A percentile compares a stretch with the other conserved stretches of the same genome.
phyloP scores from a whole-genome alignment of 805 yeast genomes.

The Ogataea chonburiensis region DNA sequence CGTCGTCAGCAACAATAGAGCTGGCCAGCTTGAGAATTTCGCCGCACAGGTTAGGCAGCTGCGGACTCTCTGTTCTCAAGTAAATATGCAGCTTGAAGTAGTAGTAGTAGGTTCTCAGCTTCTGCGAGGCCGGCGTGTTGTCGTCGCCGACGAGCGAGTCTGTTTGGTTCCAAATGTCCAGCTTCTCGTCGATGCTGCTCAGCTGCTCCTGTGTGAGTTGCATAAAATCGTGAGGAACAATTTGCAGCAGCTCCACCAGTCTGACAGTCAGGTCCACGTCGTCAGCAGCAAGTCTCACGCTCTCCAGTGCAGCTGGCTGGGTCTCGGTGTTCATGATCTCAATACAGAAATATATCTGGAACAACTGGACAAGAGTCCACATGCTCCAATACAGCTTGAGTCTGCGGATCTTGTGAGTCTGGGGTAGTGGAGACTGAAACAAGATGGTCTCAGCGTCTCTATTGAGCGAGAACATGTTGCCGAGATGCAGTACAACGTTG shows the following conservation, averaged over 20 bases:
- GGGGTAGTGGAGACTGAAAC: slow-evolving; percentile 16
- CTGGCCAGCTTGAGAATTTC: slow-evolving; percentile 16
- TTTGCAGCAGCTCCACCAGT: slow-evolving; percentile 33
- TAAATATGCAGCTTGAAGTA: slow-evolving; percentile 31
- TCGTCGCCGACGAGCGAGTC: slow-evolving; percentile 24
- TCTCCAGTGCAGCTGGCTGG: slow-evolving; percentile 36
- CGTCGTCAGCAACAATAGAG: slow-evolving; percentile 24
- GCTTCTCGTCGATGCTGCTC: slow-evolving; percentile 23
- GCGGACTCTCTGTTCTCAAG: slow-evolving; percentile 11
- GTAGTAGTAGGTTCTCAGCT: slow-evolving; percentile 31
- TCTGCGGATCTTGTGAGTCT: slow-evolving; percentile 32
- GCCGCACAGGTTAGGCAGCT: slow-evolving; percentile 19
- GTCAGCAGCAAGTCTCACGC: slow-evolving; percentile 33
- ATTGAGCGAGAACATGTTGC: slow-evolving; percentile 46
- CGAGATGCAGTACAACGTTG: slow-evolving; percentile 38
- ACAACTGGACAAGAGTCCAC: slow-evolving; percentile 33
- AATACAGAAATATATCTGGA: slow-evolving; percentile 31
- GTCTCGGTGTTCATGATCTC: slow-evolving; percentile 18
- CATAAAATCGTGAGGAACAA: slow-evolving; percentile 33
- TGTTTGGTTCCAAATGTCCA: slow-evolving; percentile 30
- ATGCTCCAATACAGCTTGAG: slow-evolving; percentile 46
- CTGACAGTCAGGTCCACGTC: slow-evolving; percentile 36
- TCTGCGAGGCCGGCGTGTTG: slow-evolving; percentile 25
- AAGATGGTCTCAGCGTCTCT: slow-evolving; percentile 15
- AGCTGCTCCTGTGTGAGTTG: slow-evolving; percentile 20